A percentile compares a stretch with the other conserved stretches of the same genome.
Evolutionary conservation across 164 flowering plant genomes (phyloP).

Genomic region (Akebia trifoliata): DNA sequence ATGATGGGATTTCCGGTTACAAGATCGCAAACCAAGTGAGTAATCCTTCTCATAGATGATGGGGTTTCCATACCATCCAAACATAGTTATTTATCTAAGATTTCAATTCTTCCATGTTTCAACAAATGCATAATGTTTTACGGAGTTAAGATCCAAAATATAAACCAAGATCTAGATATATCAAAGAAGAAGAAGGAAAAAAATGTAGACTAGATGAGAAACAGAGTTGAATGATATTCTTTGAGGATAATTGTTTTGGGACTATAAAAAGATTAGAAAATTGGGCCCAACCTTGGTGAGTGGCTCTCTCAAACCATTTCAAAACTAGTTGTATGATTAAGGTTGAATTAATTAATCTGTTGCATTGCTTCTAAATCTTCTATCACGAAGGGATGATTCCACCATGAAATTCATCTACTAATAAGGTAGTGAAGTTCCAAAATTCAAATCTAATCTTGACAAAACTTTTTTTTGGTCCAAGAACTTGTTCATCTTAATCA

Average conservation of each 20-base stretch:
- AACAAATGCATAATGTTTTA: too few relatives aligned
- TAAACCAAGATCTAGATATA: background rate
- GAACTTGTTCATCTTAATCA: too few relatives aligned
- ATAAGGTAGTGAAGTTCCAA: too few relatives aligned
- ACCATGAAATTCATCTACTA: too few relatives aligned
- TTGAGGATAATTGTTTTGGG: background rate
- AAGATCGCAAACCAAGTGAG: too few relatives aligned
- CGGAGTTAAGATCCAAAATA: background rate
- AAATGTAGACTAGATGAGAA: background rate
- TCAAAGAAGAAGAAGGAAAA: background rate
- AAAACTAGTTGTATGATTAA: slow-evolving; percentile 17
- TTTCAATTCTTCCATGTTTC: too few relatives aligned
- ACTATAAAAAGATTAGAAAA: slow-evolving; percentile 6
- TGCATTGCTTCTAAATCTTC: too few relatives aligned
- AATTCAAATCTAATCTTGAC: too few relatives aligned
- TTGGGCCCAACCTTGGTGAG: slow-evolving; percentile 15
- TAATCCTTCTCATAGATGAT: slow-evolving; percentile 58
- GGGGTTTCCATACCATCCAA: slow-evolving; percentile 98
- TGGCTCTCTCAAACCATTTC: background rate
- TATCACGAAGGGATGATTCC: too few relatives aligned
- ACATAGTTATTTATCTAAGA: too few relatives aligned
- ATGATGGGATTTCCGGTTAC: slow-evolving; percentile 74
- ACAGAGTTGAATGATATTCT: background rate
- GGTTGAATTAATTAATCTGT: too few relatives aligned
- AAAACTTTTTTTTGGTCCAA: too few relatives aligned